Base-by-base conservation (phyloP, 345 rosid species). In the Melaleuca quinquenervia region DNA sequence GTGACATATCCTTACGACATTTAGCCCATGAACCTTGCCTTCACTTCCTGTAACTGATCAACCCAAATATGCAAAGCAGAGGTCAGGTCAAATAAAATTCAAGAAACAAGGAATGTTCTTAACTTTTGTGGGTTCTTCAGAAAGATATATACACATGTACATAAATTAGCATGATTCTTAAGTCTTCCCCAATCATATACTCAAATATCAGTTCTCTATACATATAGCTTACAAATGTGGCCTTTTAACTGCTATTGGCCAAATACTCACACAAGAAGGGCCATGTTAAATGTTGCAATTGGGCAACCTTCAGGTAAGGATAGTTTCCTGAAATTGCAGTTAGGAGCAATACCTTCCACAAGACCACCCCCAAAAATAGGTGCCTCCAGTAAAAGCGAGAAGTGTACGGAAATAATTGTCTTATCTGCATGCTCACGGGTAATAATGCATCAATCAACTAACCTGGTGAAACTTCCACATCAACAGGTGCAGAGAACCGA, bases 381-480 rank as follows among this genome's bases (percentile, higher is more conserved):
- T 70, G 78, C 78, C 78, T 70, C 78, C 78, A 70, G 13, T 18
- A 70, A 70, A 70, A 32, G 26, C 1, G 1, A 13, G 32, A 70
- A 36, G 32, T 70, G 78, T 70, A 13, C 26, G 48, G 44, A 82
- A 52, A 82, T 52, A 27, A 51, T 51, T 82, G 84, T 13, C 9
- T 14, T 9, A 32, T 5, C 50, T 27, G 84, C 48, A 52, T 83
- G 11, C 50, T 29, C 32, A 32, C 58, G 18, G 32, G 70, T 20
- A 36, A 84, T 48, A 18, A 11, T 18, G 78, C 48, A 51, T 50
- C 86, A 84, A 84, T 70, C 29, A 16, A 51, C 97, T 90, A 58
- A 95, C 98, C 99, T 90, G 88, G 87, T 60, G 94, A 91, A 86
- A 94, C 89, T 91, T 96, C 96, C 86, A 96, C 78, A 21, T 93